Percentiles rank a stretch among this genome's conserved stretches.
Conservation (phyloP, 1,284 basidiomycete genomes). For the Fistulina hepatica region DNA sequence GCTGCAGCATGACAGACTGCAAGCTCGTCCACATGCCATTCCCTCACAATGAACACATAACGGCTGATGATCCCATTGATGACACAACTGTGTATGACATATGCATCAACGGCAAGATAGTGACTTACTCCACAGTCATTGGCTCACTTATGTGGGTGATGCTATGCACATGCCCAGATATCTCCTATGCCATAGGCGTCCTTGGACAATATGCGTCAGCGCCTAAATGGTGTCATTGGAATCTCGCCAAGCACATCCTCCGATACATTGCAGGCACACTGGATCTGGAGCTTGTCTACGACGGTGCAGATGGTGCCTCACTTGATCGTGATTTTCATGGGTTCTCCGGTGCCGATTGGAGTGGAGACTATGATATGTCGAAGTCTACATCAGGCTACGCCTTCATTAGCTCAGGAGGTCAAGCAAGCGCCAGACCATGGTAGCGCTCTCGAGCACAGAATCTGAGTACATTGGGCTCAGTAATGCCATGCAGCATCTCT, state of each 20-base stretch:
- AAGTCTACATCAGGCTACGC: constrained; percentile 22
- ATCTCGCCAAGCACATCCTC: constrained; percentile 17
- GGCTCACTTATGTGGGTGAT: constrained; percentile 18
- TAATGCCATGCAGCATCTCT: constrained; percentile 18
- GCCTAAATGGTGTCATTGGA: constrained; percentile 15
- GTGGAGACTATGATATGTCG: constrained; percentile 10
- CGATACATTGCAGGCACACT: constrained; percentile 19
- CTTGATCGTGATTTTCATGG: constrained; percentile 14
- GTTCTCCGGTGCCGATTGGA: constrained; percentile 19
- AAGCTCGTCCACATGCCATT: constrained; percentile 21
- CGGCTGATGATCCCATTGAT: constrained; percentile 10
- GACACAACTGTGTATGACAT: constrained; percentile 2
- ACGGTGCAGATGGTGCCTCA: constrained; percentile 9
- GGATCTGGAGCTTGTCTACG: constrained; percentile 13
- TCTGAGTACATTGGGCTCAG: constrained; percentile 27
- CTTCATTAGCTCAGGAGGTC: constrained; percentile 23
- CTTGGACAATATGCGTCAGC: constrained; percentile 15
- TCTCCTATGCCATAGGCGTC: constrained; percentile 13
- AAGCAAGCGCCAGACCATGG: constrained; percentile 21
- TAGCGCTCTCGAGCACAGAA: constrained; percentile 26
- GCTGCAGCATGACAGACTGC: constrained; percentile 20
- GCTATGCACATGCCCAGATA: constrained; percentile 17
- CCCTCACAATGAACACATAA: constrained; percentile 9
- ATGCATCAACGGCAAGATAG: constrained; percentile 5
- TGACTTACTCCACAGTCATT: constrained; percentile 11